A percentile compares a stretch with the other conserved stretches of the same genome.
Conservation (phyloP, 306 rosid genomes). For the Inga leiocalycina region DNA sequence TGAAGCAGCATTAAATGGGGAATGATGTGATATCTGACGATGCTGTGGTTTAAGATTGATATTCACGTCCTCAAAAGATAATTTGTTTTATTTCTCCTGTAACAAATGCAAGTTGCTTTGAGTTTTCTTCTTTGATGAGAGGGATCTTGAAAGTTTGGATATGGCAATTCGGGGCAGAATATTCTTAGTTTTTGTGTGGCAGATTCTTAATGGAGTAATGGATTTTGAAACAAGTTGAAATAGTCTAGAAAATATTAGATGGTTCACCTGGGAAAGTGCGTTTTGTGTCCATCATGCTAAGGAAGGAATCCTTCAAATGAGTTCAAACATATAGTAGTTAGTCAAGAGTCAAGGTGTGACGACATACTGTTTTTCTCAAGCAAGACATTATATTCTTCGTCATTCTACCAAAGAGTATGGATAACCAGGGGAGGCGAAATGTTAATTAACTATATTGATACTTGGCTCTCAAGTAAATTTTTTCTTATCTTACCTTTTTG, state of each 20-base stretch:
- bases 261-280: background rate
- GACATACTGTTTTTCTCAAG: background rate
- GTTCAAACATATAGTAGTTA: background rate
- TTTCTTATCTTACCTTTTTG: slow-evolving; percentile 7
- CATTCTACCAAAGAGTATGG: background rate
- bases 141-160: background rate
- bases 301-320: background rate
- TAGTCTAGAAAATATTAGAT: background rate
- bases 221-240: background rate
- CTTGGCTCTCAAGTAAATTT: background rate
- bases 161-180: background rate
- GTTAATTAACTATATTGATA: background rate
- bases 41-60: background rate
- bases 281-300: background rate
- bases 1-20: background rate
- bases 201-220: background rate
- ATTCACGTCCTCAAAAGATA: background rate
- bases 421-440: background rate
- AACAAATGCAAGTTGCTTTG: background rate
- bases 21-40: background rate
- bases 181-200: background rate
- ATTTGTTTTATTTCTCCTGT: background rate
- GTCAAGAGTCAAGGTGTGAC: background rate
- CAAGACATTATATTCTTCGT: background rate
- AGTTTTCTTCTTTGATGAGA: background rate